These are phyloP conservation scores for Aspergillus udagawae DNA, from an alignment of 2,329 filamentous ascomycete genomes.

Conservation along the genomic window DNA sequence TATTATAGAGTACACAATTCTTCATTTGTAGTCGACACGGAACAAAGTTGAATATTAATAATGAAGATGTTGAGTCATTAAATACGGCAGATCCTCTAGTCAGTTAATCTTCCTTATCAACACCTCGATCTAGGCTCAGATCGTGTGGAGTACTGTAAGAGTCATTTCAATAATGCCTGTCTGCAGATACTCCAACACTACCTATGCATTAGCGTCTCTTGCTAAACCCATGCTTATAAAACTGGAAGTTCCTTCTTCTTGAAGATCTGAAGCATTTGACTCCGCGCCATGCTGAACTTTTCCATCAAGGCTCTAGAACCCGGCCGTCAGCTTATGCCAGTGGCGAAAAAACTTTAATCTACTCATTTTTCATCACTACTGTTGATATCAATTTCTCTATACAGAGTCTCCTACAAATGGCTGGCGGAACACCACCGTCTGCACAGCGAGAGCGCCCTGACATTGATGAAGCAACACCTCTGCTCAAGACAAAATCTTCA, in stretches of 20 bases:
- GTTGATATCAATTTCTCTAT: neutral
- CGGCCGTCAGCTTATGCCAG: neutral
- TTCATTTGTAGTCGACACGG: no score
- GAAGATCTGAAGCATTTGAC: neutral
- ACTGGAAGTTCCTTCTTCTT: neutral
- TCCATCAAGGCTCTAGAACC: neutral
- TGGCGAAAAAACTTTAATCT: neutral
- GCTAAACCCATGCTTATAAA: neutral
- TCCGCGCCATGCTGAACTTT: neutral
- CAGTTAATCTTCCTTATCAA: no score
- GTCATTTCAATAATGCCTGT: neutral
- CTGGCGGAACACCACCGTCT: neutral
- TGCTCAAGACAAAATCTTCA: constrained; percentile 7
- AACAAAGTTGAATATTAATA: no score
- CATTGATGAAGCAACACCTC: constrained; percentile 16
- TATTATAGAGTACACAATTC: no score
- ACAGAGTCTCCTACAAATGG: neutral
- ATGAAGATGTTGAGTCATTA: no score
- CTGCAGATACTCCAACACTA: neutral
- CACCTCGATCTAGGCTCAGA: no score
- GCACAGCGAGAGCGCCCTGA: neutral
- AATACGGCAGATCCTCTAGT: no score
- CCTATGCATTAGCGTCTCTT: neutral
- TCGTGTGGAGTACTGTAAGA: neutral
- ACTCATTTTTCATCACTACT: neutral